Conservation (phyloP, 2,329 filamentous ascomycete genomes). For the Colletotrichum navitas region DNA sequence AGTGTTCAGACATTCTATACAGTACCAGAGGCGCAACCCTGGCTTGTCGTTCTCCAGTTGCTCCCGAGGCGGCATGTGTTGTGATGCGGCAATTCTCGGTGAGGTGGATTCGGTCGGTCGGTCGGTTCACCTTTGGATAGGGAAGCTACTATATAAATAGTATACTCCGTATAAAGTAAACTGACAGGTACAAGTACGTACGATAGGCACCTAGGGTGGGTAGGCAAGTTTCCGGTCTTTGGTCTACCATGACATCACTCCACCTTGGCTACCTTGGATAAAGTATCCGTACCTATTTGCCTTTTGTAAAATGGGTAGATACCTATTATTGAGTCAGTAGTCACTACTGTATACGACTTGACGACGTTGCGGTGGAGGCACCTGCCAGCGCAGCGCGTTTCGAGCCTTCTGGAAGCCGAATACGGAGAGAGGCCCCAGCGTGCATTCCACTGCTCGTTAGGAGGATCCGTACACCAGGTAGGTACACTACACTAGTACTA, state of each 20-base stretch:
- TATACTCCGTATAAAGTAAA: no score
- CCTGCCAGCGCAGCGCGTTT: slow-evolving; percentile 13
- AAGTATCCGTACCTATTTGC: no score
- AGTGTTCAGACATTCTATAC: no score
- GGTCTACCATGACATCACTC: slow-evolving; percentile 28
- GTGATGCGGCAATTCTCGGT: slow-evolving; percentile 7
- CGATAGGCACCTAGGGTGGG: no score
- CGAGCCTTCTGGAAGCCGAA: slow-evolving; percentile 17
- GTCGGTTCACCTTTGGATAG: slow-evolving; percentile 23
- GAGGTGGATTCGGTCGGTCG: background rate
- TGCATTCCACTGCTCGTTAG: background rate
- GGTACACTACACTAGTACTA: no score
- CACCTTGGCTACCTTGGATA: no score
- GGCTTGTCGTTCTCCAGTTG: no score
- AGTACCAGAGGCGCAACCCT: no score
- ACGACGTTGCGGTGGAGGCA: background rate
- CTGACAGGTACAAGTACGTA: no score
- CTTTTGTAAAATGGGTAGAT: background rate
- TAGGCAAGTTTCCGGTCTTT: background rate
- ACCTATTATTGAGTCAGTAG: background rate
- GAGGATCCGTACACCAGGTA: background rate
- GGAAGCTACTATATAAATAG: no score
- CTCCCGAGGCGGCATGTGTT: background rate
- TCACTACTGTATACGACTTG: background rate
- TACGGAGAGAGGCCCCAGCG: slow-evolving; percentile 7